Evolutionary conservation across 176 grass and related monocot species (phyloP), one percentile per base, ranked within the genome.

Genomic region (Paspalum notatum): DNA sequence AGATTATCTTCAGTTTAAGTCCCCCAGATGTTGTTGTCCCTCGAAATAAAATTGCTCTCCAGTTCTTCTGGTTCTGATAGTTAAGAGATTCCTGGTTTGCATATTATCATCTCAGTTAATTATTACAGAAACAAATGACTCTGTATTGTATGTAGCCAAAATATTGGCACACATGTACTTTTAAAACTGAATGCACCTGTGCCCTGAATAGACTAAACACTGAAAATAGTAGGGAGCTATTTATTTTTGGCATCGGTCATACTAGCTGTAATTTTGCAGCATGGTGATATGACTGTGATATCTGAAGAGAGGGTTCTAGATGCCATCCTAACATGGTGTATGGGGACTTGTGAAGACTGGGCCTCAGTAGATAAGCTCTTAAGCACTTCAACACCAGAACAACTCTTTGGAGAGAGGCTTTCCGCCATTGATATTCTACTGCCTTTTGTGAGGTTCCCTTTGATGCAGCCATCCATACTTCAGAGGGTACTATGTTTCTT

Each of bases 281-380:
- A 98, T 71, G 53, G 53, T 81, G 92, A 98, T 85, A 93, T 98
- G 92, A 98, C 95, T 59, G 92, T 98, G 71, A 94, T 92, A 62
- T 98, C 86, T n/a, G 95, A 98, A 91, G 95, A 98, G 81, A 98
- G 84, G 53, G 92, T 98, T 80, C 60, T 98, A 58, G 87, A 98
- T 89, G 88, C 90, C 71, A 86, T 98, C 78, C 83, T 98, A 85
- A 62, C 87, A 75, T 98, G 95, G 92, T 94, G 90, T 43, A 91
- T 85, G 88, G 83, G 87, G 84, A 81, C 83, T 75, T 78, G 82
- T 87, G 83, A 93, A 66, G 72, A 68, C 63, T 98, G 95, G 92
- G 75, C 65, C 62, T 87, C 83, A 81, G 80, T 93, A 62, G 90
- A 98, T 74, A 68, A 92, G 62, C 66, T 98, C 14, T 82, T 98